Evolutionary conservation across 1,284 basidiomycete species (phyloP).

Genomic region (Puccinia horiana): DNA sequence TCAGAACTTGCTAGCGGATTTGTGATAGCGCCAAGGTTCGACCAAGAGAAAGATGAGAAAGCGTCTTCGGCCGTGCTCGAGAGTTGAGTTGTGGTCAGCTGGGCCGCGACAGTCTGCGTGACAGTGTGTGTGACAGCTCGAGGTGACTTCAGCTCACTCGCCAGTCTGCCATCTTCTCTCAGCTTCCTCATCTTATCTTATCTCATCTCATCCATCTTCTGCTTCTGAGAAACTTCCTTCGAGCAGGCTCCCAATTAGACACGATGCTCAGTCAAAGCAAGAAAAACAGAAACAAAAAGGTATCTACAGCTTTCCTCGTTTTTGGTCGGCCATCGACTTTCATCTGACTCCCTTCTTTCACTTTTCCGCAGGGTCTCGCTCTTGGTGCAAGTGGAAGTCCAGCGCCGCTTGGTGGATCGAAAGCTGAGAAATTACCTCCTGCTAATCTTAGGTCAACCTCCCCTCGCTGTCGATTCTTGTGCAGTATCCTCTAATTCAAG

Average conservation of each 20-base stretch:
- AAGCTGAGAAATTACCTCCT: slow-evolving; percentile 34
- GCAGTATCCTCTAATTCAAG: slow-evolving; percentile 36
- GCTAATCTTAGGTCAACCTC: slow-evolving; percentile 36
- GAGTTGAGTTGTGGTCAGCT: too few relatives aligned
- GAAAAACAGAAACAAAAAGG: slow-evolving; percentile 50
- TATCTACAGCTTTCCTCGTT: background rate
- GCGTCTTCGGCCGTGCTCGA: too few relatives aligned
- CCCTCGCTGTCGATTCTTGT: slow-evolving; percentile 23
- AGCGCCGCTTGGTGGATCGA: slow-evolving; percentile 12
- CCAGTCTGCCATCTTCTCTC: too few relatives aligned
- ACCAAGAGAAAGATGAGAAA: too few relatives aligned
- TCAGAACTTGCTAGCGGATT: too few relatives aligned
- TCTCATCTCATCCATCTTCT: too few relatives aligned
- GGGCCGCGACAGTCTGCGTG: too few relatives aligned
- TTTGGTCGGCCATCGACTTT: background rate
- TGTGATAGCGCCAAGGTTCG: too few relatives aligned
- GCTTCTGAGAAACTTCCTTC: background rate
- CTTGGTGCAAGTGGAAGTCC: slow-evolving; percentile 25
- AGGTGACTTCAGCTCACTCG: too few relatives aligned
- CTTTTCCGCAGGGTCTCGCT: slow-evolving; percentile 31
- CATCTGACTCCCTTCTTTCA: background rate
- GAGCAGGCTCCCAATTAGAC: background rate
- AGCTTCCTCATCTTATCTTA: too few relatives aligned
- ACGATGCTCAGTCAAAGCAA: slow-evolving; percentile 38
- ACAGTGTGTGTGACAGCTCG: too few relatives aligned